Base-by-base conservation (phyloP, 1,139 yeast species). In the Saccharomyces uvarum region DNA sequence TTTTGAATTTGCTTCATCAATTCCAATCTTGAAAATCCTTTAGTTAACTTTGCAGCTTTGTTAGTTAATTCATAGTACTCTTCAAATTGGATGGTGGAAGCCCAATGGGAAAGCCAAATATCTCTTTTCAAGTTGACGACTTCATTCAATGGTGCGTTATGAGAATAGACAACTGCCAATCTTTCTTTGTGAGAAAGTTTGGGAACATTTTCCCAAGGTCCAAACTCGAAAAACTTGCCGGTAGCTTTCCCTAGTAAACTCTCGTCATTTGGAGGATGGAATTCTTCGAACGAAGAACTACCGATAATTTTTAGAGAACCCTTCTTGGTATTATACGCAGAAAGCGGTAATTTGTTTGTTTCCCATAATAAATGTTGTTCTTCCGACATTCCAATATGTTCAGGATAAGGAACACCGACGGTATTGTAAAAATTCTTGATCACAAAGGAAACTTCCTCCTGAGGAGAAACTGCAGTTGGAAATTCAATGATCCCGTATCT, bases 1-100 rank as follows among this genome's bases (percentile, higher is more conserved):
- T 6, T 28, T 24, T 38, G 44, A 24, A 27, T 41, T n/a, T 38
- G 47, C 50, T 55, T 75, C 80, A 84, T 79, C 80, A 85, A 88
- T 53, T 88, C 90, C 11, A 83, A 79, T 69, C 98, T 80, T 26
- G 91, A 83, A 68, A 88, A 91, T 1, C 95, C 93, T 8, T 74
- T 64, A 51, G 76, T 72, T 62, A 91, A 76, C 56, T 75, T 75
- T 8, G 96, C 95, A 31, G 88, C 98, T 33, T 74, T 75, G 67
- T 93, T 88, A 49, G 85, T 79, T 51, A 91, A 65, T 73, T 90
- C 93, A 68, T 89, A 91, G 64, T 86, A 83, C 68, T 95, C 99
- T 68, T 89, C 96, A 59, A 84, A 74, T 53, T 86, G 82, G 11
- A 83, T 66, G 4, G 84, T 73, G 52, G 77, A 72, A 28, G 86